Conservation (phyloP, 805 yeast genomes). For the Allodekkera sacchari region DNA sequence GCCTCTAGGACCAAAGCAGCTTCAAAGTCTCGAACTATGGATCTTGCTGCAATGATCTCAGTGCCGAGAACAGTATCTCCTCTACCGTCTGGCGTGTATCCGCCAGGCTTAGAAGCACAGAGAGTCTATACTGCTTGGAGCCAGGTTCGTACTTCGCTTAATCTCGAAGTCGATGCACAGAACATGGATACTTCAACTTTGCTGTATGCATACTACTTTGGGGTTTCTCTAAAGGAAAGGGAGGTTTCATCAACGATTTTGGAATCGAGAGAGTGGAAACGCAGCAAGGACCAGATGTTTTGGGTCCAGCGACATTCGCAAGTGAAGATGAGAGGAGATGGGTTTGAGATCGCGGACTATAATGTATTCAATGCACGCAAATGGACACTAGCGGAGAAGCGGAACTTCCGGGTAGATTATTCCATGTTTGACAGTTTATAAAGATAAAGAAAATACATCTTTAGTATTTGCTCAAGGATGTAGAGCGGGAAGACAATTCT, state of each 20-base stretch:
- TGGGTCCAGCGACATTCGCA: constrained; percentile 34
- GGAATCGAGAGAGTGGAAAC: constrained; percentile 30
- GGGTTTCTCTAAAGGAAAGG: constrained; percentile 33
- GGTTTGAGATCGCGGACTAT: constrained; percentile 34
- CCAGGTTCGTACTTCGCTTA: constrained; percentile 14
- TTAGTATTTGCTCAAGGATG: too few species aligned
- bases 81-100: constrained; percentile 17
- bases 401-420: constrained; percentile 30
- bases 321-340: constrained; percentile 29
- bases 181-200: constrained; percentile 27
- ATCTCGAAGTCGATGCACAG: constrained; percentile 19
- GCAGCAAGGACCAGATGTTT: constrained; percentile 7
- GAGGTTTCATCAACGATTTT: constrained; percentile 27
- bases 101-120: constrained; percentile 26
- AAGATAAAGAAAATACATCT: background rate
- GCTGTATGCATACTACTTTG: constrained; percentile 37
- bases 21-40: constrained; percentile 9
- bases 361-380: constrained; percentile 34
- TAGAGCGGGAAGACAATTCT: too few species aligned
- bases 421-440: background rate
- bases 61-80: constrained; percentile 21
- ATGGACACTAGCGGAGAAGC: constrained; percentile 35
- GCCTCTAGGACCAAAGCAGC: constrained; percentile 13
- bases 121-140: constrained; percentile 26
- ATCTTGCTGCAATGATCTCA: constrained; percentile 17